These are phyloP conservation scores for Eutrema japonicum DNA, from an alignment of 345 rosid species.

Conservation along the genomic window DNA sequence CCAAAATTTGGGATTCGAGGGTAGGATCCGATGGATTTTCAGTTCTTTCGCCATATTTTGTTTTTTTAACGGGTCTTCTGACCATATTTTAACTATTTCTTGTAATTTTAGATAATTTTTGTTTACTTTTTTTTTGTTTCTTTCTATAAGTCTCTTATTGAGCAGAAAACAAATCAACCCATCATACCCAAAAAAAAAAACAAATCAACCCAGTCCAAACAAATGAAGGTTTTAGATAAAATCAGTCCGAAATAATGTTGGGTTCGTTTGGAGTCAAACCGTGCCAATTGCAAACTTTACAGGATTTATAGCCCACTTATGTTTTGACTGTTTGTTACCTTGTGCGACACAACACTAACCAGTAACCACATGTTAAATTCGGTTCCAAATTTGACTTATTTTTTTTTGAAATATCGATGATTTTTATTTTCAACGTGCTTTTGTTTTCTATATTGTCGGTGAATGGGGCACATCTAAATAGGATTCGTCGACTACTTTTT, in stretches of 20 bases:
- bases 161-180: not conserved
- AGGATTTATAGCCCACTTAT: conserved; percentile 10
- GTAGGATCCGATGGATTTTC: not conserved
- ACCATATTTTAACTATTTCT: not conserved
- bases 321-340: not conserved
- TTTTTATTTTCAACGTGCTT: conserved; percentile 18
- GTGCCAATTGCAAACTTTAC: conserved; percentile 18
- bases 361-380: conserved; percentile 22
- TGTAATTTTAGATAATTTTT: not conserved
- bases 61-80: not conserved
- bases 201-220: not conserved
- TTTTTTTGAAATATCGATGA: not conserved
- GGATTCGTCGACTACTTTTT: not conserved
- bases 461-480: conserved; percentile 12
- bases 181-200: not conserved
- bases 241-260: not conserved
- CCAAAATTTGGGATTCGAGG: too few species aligned
- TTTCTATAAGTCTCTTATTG: not conserved
- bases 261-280: not conserved
- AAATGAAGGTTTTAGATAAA: not conserved
- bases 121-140: not conserved
- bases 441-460: conserved; percentile 30
- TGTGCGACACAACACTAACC: conserved; percentile 13
- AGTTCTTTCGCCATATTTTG: not conserved
- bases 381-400: conserved; percentile 12